Evolutionary conservation across 2,329 filamentous ascomycete species (phyloP).

Genomic region (Thielaviopsis ethacetica): DNA sequence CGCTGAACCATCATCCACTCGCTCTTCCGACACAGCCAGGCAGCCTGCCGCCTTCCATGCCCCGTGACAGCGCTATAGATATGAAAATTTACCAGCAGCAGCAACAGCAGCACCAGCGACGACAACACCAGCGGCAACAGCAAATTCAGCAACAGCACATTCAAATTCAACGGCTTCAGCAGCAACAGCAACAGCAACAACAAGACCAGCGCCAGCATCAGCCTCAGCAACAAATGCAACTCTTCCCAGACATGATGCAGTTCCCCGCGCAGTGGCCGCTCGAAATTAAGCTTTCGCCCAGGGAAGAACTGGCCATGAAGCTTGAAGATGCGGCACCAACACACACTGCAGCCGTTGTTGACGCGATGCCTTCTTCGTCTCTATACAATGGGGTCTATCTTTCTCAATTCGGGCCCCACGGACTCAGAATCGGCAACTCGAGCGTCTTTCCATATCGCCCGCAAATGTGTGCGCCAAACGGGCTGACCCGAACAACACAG

Average conservation of each 20-base stretch:
- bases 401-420: not conserved
- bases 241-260: not conserved
- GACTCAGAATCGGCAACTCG: not conserved
- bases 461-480: not conserved
- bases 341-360: conserved; percentile 9
- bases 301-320: conserved; percentile 1
- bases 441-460: not conserved
- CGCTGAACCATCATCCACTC: not conserved
- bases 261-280: not conserved
- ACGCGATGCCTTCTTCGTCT: conserved; percentile 6
- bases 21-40: not conserved
- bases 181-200: not conserved
- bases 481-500: not conserved
- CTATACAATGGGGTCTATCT: not conserved
- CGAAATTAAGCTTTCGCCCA: not conserved
- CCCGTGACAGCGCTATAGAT: not conserved
- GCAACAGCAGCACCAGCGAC: not conserved
- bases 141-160: not conserved
- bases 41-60: not conserved
- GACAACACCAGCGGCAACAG: not conserved
- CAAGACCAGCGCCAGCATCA: not conserved
- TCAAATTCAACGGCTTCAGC: not conserved
- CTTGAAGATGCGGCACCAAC: conserved; percentile 6
- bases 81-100: not conserved
- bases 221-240: not conserved